These are phyloP conservation scores for Tetrastigma voinierianum DNA, from an alignment of 164 flowering plant genomes.

Conservation along the genomic window DNA sequence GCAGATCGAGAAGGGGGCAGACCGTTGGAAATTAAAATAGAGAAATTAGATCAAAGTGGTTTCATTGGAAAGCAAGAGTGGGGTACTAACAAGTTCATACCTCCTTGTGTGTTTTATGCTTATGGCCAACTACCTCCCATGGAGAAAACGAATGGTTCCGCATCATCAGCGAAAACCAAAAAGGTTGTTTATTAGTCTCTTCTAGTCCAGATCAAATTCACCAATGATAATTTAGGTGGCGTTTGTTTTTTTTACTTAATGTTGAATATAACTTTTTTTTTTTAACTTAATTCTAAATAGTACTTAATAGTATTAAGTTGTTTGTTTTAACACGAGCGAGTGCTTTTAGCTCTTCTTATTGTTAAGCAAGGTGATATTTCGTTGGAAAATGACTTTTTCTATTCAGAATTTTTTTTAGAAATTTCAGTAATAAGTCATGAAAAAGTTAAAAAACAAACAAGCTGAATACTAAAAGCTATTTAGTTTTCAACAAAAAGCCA, in stretches of 20 bases:
- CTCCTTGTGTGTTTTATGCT: slow-evolving; percentile 66
- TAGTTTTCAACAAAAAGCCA: too few relatives aligned
- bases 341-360: background rate
- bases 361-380: background rate
- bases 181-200: slow-evolving; percentile 30
- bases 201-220: background rate
- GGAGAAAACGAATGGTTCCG: slow-evolving; percentile 29
- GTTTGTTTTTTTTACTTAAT: too few relatives aligned
- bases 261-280: too few relatives aligned
- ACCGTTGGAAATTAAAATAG: slow-evolving; percentile 54
- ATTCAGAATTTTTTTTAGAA: too few relatives aligned
- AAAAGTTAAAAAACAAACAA: too few relatives aligned
- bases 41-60: slow-evolving; percentile 50
- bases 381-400: background rate
- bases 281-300: too few relatives aligned
- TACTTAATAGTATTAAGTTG: too few relatives aligned
- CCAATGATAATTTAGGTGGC: too few relatives aligned
- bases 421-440: too few relatives aligned
- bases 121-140: slow-evolving; percentile 9
- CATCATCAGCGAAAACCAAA: slow-evolving; percentile 21
- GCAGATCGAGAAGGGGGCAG: slow-evolving; percentile 84
- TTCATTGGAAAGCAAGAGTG: slow-evolving; percentile 46
- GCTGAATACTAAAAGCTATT: too few relatives aligned
- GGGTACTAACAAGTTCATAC: slow-evolving; percentile 44
- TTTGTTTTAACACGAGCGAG: too few relatives aligned